A percentile compares a stretch with the other conserved stretches of the same genome.
These are phyloP conservation scores for Talaromyces atroroseus DNA, from an alignment of 2,329 filamentous ascomycete species.

Conservation along the genomic window DNA sequence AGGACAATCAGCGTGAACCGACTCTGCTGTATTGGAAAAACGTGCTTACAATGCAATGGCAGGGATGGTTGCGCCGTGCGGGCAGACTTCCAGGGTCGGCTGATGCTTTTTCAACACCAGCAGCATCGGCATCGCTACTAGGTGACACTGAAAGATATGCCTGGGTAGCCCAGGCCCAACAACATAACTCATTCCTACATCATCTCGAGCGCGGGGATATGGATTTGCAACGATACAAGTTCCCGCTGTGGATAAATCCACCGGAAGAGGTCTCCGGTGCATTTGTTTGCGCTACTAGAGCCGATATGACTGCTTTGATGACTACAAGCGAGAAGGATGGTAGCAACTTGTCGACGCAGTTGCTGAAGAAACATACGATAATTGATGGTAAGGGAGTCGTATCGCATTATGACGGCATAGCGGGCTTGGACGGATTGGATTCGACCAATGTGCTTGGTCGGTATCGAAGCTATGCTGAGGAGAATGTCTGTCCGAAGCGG, in stretches of 20 bases:
- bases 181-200: constrained; percentile 43
- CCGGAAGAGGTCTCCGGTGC: constrained; percentile 50
- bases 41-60: constrained; percentile 25
- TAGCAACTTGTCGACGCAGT: constrained; percentile 5
- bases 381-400: constrained; percentile 52
- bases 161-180: constrained; percentile 48
- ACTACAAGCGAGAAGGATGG: not conserved
- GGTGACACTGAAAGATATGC: constrained; percentile 41
- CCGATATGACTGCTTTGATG: constrained; percentile 30
- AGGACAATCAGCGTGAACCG: constrained; percentile 29
- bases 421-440: constrained; percentile 38
- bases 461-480: constrained; percentile 50
- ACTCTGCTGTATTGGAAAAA: constrained; percentile 31
- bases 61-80: constrained; percentile 24
- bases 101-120: constrained; percentile 17
- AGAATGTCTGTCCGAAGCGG: constrained; percentile 42
- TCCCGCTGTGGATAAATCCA: constrained; percentile 43
- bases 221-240: constrained; percentile 45
- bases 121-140: constrained; percentile 18
- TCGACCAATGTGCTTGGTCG: constrained; percentile 51
- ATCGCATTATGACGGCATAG: constrained; percentile 49
- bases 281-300: constrained; percentile 51
- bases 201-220: constrained; percentile 47
- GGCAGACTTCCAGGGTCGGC: constrained; percentile 33
- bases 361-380: constrained; percentile 27